These are phyloP conservation scores for Pseudogymnoascus pannorum DNA, from an alignment of 2,329 filamentous ascomycete genomes.

Conservation along the genomic window DNA sequence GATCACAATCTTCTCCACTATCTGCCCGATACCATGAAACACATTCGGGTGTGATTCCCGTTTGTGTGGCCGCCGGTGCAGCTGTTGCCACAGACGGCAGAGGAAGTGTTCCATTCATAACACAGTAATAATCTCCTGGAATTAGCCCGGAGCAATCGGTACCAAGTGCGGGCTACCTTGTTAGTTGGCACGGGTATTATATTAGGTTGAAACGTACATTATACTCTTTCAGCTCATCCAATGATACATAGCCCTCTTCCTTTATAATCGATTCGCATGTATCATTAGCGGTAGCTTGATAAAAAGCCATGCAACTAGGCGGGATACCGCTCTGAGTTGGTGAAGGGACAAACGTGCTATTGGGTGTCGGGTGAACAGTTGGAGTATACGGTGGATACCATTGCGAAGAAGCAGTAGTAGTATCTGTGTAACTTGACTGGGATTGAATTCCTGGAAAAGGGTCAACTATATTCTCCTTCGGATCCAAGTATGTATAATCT, in stretches of 20 bases:
- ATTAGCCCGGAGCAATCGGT: constrained; percentile 5
- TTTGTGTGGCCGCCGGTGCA: constrained; percentile 3
- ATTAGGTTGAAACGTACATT: background rate
- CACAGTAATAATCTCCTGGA: constrained; percentile 11
- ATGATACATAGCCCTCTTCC: background rate
- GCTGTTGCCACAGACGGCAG: constrained; percentile 6
- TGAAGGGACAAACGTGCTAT: background rate
- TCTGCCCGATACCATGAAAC: constrained; percentile 9
- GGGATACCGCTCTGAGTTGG: constrained; percentile 3
- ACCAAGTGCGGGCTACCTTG: background rate
- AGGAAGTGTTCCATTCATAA: constrained; percentile 9
- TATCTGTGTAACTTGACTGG: background rate
- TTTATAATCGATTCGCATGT: background rate
- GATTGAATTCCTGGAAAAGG: background rate
- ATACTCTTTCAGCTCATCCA: background rate
- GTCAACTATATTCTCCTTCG: background rate
- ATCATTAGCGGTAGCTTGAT: constrained; percentile 6
- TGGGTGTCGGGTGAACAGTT: background rate
- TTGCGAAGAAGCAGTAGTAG: background rate
- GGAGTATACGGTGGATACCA: constrained; percentile 1
- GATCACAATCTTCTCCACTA: background rate
- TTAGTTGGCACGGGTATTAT: background rate
- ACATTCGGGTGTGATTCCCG: constrained; percentile 3
- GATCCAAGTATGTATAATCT: background rate
- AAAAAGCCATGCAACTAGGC: background rate